Base-by-base conservation (phyloP, 768 basidiomycete genomes). In the Calvatia gigantea region DNA sequence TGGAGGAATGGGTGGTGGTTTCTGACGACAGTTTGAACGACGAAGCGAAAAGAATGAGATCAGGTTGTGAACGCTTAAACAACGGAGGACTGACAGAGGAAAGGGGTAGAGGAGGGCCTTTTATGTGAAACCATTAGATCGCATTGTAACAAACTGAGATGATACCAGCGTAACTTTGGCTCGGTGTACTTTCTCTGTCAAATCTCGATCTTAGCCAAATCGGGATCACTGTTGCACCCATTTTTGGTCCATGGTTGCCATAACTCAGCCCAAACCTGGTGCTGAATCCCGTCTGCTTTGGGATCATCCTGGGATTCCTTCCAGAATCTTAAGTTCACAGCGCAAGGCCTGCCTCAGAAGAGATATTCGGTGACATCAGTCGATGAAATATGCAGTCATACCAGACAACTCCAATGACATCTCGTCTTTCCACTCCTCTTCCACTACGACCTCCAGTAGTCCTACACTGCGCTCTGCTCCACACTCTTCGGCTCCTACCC, bases 81-180 rank as follows among this genome's bases (percentile, higher is more conserved):
- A 38, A 56, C 21, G 25, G 42, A 52, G 39, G 29, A 45, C 11
- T 51, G 35, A 37, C 41, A 49, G 6, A 39, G 21, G 27, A 23
- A 33, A 29, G 39, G 17, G 33, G 11, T 11, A 11, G 28, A 28
- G 41, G 58, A 54, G 37, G 56, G 55, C 39, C 39, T 54, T 59
- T 55, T 57, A 56, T 51, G 37, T 46, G 42, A 51, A 57, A 27
- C 32, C 41, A 32, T 35, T 41, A 56, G 56, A 51, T 54, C 45
- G 45, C 45, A 32, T 38, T 35, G 41, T 49, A 39, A 39, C 44
- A 47, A 45, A 52, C 41, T 32, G 46, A 49, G 53, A 44, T 39
- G 17, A 42, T 28, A 46, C 35, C 35, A 53, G 29, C 51, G 19
- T 43, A 35, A 41, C 39, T 37, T 41, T 39, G 46, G 25, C 27